These are phyloP conservation scores for Aspergillus sp. DNA, from an alignment of 2,329 filamentous ascomycete species.

Conservation along the genomic window DNA sequence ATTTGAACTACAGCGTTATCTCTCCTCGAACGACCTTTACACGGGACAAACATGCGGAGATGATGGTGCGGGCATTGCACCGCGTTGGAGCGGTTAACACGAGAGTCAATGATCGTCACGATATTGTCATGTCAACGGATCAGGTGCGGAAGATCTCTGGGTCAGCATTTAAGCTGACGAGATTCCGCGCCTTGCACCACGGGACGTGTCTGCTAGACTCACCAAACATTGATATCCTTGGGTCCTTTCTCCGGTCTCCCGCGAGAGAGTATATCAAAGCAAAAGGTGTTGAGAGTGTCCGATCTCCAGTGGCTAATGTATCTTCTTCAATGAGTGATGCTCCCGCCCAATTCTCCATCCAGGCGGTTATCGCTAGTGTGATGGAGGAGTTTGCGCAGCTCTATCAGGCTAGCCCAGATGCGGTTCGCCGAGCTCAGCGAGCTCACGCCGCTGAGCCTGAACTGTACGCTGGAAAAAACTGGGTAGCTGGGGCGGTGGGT, in stretches of 20 bases:
- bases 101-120: conserved; percentile 84
- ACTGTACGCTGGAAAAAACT: conserved; percentile 33
- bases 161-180: conserved; percentile 90
- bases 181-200: conserved; percentile 80
- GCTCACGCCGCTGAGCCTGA: conserved; percentile 35
- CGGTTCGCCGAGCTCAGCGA: conserved; percentile 31
- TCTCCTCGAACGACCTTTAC: conserved; percentile 75
- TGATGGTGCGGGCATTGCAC: conserved; percentile 83
- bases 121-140: conserved; percentile 74
- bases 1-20: conserved; percentile 93
- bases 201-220: conserved; percentile 83
- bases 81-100: conserved; percentile 50
- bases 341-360: conserved; percentile 47
- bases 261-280: conserved; percentile 74
- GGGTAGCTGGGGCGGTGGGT: conserved; percentile 50
- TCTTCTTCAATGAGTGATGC: conserved; percentile 53
- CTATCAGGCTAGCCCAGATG: conserved; percentile 54
- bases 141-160: conserved; percentile 78
- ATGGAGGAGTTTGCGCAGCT: conserved; percentile 65
- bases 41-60: conserved; percentile 82
- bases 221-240: conserved; percentile 69
- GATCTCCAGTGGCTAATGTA: conserved; percentile 80
- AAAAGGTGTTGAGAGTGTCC: conserved; percentile 86
- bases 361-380: conserved; percentile 54
- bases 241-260: conserved; percentile 72